Percentiles rank a stretch among this genome's conserved stretches.
Evolutionary conservation across 208 protist species (phyloP).

Genomic region (Wallacemonas sp.): DNA sequence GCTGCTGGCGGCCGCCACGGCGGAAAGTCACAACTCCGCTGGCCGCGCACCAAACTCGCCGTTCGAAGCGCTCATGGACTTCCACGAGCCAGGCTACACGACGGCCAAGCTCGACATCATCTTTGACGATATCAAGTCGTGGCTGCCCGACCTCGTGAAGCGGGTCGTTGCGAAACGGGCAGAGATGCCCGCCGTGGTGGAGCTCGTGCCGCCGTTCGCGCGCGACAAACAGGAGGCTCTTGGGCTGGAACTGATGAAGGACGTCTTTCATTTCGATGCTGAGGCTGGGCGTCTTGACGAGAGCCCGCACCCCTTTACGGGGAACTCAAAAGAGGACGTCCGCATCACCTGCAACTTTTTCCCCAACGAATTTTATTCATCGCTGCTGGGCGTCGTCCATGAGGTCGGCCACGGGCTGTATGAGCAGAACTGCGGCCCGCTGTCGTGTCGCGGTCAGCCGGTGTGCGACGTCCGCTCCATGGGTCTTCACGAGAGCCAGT

Average conservation of each 20-base stretch:
- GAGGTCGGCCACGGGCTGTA: constrained; percentile 78
- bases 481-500: constrained; percentile 83
- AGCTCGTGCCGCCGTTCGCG: constrained; percentile 26
- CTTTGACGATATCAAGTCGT: constrained; percentile 61
- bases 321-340: constrained; percentile 58
- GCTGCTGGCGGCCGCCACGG: constrained; percentile 23
- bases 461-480: constrained; percentile 54
- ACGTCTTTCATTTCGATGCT: constrained; percentile 70
- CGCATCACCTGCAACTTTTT: constrained; percentile 80
- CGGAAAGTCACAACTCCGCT: neutral
- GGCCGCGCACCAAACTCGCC: constrained; percentile 23
- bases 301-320: constrained; percentile 80
- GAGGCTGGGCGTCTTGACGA: constrained; percentile 73
- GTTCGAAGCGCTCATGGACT: constrained; percentile 62
- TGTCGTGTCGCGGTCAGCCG: constrained; percentile 45
- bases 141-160: constrained; percentile 59
- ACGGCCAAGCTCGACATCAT: constrained; percentile 38
- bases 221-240: constrained; percentile 43
- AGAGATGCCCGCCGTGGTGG: constrained; percentile 6
- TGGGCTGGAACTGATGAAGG: constrained; percentile 29
- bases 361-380: constrained; percentile 36
- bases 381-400: constrained; percentile 68
- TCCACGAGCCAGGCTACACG: constrained; percentile 72
- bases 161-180: constrained; percentile 42
- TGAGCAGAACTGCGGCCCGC: constrained; percentile 65